These are phyloP conservation scores for Raphidocelis subcapitata DNA, from an alignment of 139 green algal species.

Conservation along the genomic window DNA sequence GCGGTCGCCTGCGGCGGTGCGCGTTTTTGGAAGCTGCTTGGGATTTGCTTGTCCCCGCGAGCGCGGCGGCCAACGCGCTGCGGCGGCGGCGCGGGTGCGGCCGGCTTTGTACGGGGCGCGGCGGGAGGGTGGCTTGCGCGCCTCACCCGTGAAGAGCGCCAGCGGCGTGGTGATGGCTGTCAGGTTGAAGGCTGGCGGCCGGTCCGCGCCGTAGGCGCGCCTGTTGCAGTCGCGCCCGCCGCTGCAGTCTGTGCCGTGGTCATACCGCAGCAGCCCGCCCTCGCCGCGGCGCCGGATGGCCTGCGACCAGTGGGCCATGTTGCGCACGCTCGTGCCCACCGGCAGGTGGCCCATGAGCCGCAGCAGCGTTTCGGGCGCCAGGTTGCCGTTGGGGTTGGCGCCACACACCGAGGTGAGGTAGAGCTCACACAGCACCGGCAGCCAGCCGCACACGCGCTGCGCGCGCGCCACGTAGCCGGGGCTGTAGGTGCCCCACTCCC, in stretches of 20 bases:
- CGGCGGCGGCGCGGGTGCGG: no score
- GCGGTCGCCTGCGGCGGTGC: conserved; percentile 35
- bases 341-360: conserved; percentile 13
- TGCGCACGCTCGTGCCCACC: conserved; percentile 35
- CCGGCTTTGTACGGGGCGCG: no score
- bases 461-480: conserved; percentile 2
- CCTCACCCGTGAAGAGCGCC: conserved; percentile 49
- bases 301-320: conserved; percentile 53
- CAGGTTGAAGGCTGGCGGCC: conserved; percentile 25
- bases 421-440: conserved; percentile 40
- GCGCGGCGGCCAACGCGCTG: no score
- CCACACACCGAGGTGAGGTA: conserved; percentile 53
- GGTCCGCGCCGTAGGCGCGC: conserved; percentile 19
- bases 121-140: no score
- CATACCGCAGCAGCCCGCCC: conserved; percentile 9
- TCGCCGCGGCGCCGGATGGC: background rate
- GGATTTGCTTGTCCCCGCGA: no score
- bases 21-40: no score
- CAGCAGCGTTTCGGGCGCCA: conserved; percentile 46
- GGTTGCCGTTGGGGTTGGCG: conserved; percentile 50
- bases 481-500: conserved; percentile 19
- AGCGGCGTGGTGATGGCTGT: conserved; percentile 34
- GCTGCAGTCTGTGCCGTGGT: conserved; percentile 31
- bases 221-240: conserved; percentile 27
- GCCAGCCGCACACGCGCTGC: conserved; percentile 6